A percentile compares a stretch with the other conserved stretches of the same genome.
Conservation (phyloP, 2,329 filamentous ascomycete species). For the Lasiodiplodia sp. region DNA sequence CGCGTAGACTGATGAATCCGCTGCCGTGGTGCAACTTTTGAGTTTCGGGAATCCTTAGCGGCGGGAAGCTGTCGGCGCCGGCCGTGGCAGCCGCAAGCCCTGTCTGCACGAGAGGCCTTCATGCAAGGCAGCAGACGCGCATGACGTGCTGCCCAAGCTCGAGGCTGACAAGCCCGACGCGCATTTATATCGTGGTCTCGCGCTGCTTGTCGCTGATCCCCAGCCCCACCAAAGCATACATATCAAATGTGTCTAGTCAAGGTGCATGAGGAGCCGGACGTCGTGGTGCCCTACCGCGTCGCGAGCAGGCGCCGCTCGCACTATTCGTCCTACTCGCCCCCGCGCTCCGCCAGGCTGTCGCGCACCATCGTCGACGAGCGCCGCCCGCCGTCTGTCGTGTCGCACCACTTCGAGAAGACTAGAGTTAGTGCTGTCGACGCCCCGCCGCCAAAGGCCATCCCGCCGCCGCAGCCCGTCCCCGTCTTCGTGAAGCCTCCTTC, state of each 20-base stretch:
- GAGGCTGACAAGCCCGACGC: not conserved
- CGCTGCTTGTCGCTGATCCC: not conserved
- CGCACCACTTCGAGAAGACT: constrained; percentile 35
- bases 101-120: too few relatives aligned
- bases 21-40: not conserved
- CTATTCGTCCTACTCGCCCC: constrained; percentile 36
- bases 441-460: constrained; percentile 40
- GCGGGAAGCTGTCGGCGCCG: too few relatives aligned
- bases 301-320: constrained; percentile 38
- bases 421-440: constrained; percentile 29
- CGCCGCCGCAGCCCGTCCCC: constrained; percentile 50
- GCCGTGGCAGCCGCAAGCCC: too few relatives aligned
- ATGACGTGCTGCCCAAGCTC: constrained; percentile 2
- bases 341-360: constrained; percentile 38
- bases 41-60: too few relatives aligned
- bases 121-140: not conserved
- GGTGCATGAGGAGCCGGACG: constrained; percentile 52
- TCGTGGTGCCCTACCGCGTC: constrained; percentile 48
- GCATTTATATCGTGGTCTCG: not conserved
- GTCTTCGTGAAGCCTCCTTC: constrained; percentile 45
- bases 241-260: constrained; percentile 55
- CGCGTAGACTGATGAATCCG: too few relatives aligned
- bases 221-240: not conserved
- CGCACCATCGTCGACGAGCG: constrained; percentile 38
- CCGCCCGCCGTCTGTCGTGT: constrained; percentile 32